These are phyloP conservation scores for Fusarium sp. DNA, from an alignment of 2,329 filamentous ascomycete genomes.

Conservation along the genomic window DNA sequence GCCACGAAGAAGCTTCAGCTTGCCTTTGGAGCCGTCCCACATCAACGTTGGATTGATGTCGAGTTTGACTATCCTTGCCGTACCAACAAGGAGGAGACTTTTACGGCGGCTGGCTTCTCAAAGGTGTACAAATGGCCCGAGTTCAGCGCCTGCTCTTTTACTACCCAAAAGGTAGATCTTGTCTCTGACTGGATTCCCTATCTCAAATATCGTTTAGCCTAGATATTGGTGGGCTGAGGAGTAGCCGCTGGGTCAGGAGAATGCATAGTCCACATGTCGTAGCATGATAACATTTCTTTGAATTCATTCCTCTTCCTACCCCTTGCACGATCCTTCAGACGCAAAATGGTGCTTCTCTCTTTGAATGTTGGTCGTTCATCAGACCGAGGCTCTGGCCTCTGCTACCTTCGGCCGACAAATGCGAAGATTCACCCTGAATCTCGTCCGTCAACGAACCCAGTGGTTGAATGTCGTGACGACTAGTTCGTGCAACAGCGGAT, in stretches of 20 bases:
- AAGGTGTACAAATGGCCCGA: constrained; percentile 23
- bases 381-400: background rate
- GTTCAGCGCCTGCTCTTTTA: constrained; percentile 23
- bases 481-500: background rate
- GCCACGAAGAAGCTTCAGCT: constrained; percentile 24
- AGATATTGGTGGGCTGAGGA: background rate
- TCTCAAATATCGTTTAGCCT: constrained; percentile 32
- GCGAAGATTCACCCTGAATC: background rate
- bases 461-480: background rate
- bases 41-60: constrained; percentile 26
- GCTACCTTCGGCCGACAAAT: background rate
- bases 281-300: background rate
- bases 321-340: background rate
- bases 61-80: constrained; percentile 33
- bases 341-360: background rate
- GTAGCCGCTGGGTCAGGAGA: background rate
- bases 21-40: constrained; percentile 13
- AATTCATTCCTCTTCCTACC: background rate
- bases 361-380: background rate
- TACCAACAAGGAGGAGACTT: constrained; percentile 17
- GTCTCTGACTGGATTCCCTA: constrained; percentile 29
- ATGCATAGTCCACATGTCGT: background rate
- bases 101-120: constrained; percentile 12
- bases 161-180: constrained; percentile 19
- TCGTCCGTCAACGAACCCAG: background rate